A percentile compares a stretch with the other conserved stretches of the same genome.
phyloP scores from a whole-genome alignment of 139 green algal species.

The Chlorella sorokiniana region DNA sequence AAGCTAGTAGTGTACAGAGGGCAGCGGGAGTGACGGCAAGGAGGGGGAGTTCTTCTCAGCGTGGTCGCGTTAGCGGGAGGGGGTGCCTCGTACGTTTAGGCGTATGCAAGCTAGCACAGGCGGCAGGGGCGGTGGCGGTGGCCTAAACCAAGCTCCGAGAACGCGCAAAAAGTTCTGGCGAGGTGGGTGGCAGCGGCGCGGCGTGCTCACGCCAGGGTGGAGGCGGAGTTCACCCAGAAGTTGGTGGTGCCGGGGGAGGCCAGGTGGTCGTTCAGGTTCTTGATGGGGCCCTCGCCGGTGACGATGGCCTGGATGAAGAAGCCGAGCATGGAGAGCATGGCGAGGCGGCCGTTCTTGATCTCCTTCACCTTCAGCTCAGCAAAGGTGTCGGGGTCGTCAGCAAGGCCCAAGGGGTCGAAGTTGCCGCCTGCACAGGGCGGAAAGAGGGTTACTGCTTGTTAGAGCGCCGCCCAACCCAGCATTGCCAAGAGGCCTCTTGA shows the following conservation, averaged over 20 bases:
- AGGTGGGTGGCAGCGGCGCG: no score
- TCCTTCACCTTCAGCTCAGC: conserved; percentile 85
- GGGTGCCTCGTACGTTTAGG: background rate
- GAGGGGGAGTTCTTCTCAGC: background rate
- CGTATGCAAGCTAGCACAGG: background rate
- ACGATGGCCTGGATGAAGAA: conserved; percentile 85
- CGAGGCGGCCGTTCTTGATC: conserved; percentile 88
- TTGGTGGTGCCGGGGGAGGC: conserved; percentile 73
- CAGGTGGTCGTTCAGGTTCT: conserved; percentile 80
- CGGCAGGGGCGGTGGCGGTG: background rate
- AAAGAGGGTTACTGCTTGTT: background rate
- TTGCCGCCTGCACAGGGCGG: conserved; percentile 5
- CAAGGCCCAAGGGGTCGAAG: conserved; percentile 93
- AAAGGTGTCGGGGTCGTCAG: conserved; percentile 94
- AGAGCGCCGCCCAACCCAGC: no score
- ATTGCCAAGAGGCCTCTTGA: background rate
- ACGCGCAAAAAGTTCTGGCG: no score
- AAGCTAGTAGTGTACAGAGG: background rate
- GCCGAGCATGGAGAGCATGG: conserved; percentile 90
- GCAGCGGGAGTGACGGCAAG: background rate
- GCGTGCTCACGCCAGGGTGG: conserved; percentile 1
- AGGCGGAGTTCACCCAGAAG: conserved; percentile 65
- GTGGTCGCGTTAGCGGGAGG: background rate
- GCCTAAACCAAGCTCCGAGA: background rate
- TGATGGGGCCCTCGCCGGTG: conserved; percentile 71